Conservation (phyloP, 768 basidiomycete genomes). For the Cyclocybe aegerita region DNA sequence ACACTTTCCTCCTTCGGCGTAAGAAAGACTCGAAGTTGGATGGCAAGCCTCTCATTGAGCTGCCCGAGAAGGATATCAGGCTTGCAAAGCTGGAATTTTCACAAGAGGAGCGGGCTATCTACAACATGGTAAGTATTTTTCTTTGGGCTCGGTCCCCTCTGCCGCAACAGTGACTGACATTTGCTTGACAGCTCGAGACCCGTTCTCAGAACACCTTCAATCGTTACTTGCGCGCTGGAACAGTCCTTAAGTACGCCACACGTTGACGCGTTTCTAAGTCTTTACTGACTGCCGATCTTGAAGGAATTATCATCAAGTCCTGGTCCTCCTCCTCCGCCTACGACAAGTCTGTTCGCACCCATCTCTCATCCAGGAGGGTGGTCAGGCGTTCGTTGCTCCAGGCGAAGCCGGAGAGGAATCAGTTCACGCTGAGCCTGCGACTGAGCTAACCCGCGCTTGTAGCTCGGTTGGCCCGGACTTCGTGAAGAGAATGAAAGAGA, state of each 20-base stretch:
- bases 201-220: constrained; percentile 63
- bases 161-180: not conserved
- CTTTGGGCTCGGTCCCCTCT: not conserved
- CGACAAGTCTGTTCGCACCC: constrained; percentile 73
- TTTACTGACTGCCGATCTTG: not conserved
- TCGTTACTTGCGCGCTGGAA: constrained; percentile 56
- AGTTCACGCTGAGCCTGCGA: constrained; percentile 23
- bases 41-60: constrained; percentile 65
- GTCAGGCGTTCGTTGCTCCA: constrained; percentile 40
- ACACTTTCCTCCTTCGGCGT: constrained; percentile 54
- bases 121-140: constrained; percentile 41
- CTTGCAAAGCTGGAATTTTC: constrained; percentile 57
- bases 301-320: constrained; percentile 58
- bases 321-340: constrained; percentile 50
- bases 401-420: constrained; percentile 34
- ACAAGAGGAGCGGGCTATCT: constrained; percentile 63
- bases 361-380: constrained; percentile 59
- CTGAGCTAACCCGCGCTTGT: constrained; percentile 47
- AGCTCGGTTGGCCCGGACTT: constrained; percentile 45
- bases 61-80: constrained; percentile 55
- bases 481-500: constrained; percentile 47
- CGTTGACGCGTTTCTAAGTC: not conserved
- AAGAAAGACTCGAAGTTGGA: constrained; percentile 64
- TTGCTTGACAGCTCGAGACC: constrained; percentile 44
- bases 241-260: constrained; percentile 58